Conservation (phyloP, 2,329 filamentous ascomycete species). For the Aspergillus sp. region DNA sequence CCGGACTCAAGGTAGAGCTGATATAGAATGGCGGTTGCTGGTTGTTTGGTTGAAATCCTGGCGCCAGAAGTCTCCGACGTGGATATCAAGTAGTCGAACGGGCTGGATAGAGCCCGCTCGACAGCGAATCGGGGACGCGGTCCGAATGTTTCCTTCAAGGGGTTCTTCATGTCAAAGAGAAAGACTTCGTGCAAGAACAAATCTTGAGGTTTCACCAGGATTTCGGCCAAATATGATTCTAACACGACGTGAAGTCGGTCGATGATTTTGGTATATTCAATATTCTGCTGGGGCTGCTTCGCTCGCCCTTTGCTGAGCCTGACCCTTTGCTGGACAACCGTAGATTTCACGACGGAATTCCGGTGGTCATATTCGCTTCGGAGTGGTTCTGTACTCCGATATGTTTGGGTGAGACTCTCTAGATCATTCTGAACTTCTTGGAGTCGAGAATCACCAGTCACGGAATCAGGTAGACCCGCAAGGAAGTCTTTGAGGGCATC, state of each 20-base stretch:
- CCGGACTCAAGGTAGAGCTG: conserved; percentile 56
- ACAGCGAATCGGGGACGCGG: conserved; percentile 50
- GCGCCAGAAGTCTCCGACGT: conserved; percentile 26
- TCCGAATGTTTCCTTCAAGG: conserved; percentile 48
- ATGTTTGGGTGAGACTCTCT: conserved; percentile 37
- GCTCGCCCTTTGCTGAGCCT: conserved; percentile 49
- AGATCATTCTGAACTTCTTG: conserved; percentile 39
- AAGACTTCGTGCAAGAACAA: conserved; percentile 50
- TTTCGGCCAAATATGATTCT: conserved; percentile 36
- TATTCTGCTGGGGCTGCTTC: conserved; percentile 44
- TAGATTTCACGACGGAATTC: conserved; percentile 46
- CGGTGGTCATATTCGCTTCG: conserved; percentile 68
- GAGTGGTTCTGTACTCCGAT: conserved; percentile 44
- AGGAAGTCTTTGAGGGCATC: conserved; percentile 38
- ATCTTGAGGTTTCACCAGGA: conserved; percentile 41
- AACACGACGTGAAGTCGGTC: conserved; percentile 39
- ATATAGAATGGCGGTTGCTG: conserved; percentile 51
- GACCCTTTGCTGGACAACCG: conserved; percentile 52
- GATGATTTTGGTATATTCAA: conserved; percentile 47
- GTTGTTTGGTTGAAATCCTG: conserved; percentile 43
- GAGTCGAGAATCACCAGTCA: conserved; percentile 28
- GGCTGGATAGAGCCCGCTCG: conserved; percentile 50
- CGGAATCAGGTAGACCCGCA: conserved; percentile 22
- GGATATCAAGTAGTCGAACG: conserved; percentile 53
- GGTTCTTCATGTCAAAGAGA: conserved; percentile 49